Evolutionary conservation across 306 rosid species (phyloP).

Genomic region (Phaseolus lunatus): DNA sequence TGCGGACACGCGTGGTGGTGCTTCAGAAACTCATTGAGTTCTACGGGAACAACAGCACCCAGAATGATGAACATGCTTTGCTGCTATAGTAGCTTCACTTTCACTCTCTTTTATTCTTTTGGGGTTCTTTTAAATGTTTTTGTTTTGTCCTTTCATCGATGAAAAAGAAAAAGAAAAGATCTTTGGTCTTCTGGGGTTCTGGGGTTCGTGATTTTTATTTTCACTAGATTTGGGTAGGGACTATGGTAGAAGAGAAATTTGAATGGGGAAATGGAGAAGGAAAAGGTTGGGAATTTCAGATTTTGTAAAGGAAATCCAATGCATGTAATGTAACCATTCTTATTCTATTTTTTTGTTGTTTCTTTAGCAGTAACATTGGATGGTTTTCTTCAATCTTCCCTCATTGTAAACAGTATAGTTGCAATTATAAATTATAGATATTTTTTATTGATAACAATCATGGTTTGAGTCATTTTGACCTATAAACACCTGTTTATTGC

Average conservation of each 20-base stretch:
- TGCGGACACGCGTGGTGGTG: conserved; percentile 68
- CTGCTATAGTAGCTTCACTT: conserved; percentile 48
- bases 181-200: conserved; percentile 28
- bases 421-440: too few relatives aligned
- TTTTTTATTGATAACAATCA: too few relatives aligned
- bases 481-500: too few relatives aligned
- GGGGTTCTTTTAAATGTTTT: neutral
- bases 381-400: conserved; percentile 6
- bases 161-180: conserved; percentile 24
- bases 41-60: conserved; percentile 45
- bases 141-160: conserved; percentile 31
- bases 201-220: conserved; percentile 28
- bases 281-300: conserved; percentile 37
- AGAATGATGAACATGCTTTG: conserved; percentile 50
- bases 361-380: conserved; percentile 13
- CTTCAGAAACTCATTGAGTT: conserved; percentile 76
- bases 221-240: conserved; percentile 47
- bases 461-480: too few relatives aligned
- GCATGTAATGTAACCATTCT: conserved; percentile 41
- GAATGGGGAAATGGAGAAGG: conserved; percentile 42
- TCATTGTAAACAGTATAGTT: neutral
- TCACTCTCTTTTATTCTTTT: neutral
- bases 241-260: conserved; percentile 56
- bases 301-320: conserved; percentile 45
- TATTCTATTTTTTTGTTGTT: neutral